A percentile compares a stretch with the other conserved stretches of the same genome.
Evolutionary conservation across 345 rosid species (phyloP).

Genomic region (Gossypium raimondii): DNA sequence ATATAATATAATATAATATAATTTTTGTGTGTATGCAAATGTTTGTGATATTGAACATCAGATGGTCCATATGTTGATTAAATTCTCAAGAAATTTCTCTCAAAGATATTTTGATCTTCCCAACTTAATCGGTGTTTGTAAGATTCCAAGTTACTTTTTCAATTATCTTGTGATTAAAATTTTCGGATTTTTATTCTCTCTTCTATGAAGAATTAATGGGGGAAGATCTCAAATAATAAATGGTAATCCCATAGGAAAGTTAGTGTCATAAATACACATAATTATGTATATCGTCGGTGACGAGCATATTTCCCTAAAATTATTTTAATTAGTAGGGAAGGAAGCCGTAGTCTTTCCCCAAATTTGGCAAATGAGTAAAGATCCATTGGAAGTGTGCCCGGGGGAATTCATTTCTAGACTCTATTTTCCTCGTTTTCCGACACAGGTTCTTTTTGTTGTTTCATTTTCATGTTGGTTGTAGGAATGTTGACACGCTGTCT

Average conservation of each 20-base stretch:
- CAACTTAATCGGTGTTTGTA: neutral
- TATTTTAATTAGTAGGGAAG: neutral
- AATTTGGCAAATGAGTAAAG: neutral
- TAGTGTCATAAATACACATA: neutral
- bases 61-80: neutral
- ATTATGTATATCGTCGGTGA: too few relatives aligned
- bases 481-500: neutral
- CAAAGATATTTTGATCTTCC: neutral
- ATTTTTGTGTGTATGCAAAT: neutral
- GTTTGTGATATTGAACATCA: neutral
- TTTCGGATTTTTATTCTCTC: too few relatives aligned
- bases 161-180: neutral
- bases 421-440: neutral
- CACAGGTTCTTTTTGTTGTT: neutral
- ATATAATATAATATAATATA: too few relatives aligned
- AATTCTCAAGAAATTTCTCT: neutral
- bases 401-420: neutral
- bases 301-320: neutral
- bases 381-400: neutral
- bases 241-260: neutral
- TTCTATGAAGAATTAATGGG: too few relatives aligned
- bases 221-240: neutral
- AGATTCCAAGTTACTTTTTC: neutral
- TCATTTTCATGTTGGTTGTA: neutral
- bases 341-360: neutral